Evolutionary conservation across 225 moss, liverwort and hornwort genomes (phyloP).

Genomic region (Physcomitrellopsis africana): DNA sequence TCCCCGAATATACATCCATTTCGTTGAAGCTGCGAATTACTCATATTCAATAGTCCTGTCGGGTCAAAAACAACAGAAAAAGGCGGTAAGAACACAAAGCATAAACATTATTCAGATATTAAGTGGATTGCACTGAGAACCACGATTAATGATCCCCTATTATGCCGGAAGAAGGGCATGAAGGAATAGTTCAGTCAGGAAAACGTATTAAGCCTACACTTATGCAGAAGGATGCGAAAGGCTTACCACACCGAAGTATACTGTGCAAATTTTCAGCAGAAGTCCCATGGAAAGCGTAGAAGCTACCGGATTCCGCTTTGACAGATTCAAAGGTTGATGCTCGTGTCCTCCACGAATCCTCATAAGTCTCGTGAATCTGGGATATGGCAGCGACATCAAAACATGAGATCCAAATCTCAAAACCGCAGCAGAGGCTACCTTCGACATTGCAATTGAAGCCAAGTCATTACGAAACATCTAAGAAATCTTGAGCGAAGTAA

Average conservation of each 20-base stretch:
- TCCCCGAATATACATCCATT: conserved; percentile 66
- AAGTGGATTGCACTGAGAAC: too few relatives aligned
- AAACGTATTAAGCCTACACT: too few relatives aligned
- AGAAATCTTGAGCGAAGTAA: not conserved
- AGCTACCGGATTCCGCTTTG: conserved; percentile 50
- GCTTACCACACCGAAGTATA: conserved; percentile 65
- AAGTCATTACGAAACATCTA: not conserved
- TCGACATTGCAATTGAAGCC: not conserved
- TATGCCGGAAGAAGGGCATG: too few relatives aligned
- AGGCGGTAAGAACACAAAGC: not conserved
- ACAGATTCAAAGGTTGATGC: conserved; percentile 37
- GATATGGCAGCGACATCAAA: not conserved
- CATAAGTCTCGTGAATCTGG: conserved; percentile 42
- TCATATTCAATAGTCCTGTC: conserved; percentile 64
- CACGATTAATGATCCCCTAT: too few relatives aligned
- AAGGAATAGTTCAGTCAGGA: too few relatives aligned
- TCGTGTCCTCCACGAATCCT: conserved; percentile 26
- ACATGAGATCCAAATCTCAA: not conserved
- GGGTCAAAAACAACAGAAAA: not conserved
- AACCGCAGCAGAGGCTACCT: not conserved
- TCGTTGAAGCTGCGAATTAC: conserved; percentile 54
- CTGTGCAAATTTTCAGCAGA: conserved; percentile 65
- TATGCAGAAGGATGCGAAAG: not conserved
- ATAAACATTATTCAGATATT: too few relatives aligned
- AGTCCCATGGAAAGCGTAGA: conserved; percentile 64